Evolutionary conservation across 192 early-diverging fungal genomes (phyloP), one percentile per base, ranked within the genome.

Genomic region (Podila horticola): DNA sequence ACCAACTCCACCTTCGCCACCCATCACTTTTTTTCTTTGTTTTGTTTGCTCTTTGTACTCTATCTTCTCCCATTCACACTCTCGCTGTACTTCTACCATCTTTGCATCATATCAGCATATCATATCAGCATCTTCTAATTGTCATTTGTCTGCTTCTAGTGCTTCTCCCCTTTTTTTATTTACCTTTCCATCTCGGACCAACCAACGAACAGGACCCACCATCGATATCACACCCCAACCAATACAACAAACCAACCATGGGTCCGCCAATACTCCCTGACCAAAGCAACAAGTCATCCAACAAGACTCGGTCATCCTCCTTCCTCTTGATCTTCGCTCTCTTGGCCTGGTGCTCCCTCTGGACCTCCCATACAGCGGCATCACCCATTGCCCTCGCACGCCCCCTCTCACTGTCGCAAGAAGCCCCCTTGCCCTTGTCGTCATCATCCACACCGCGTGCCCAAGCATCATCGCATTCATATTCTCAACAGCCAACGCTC

Each of bases 291-390:
- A 36, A 5, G 7, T 36, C 28, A 19, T 29, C 17, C 62, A 38
- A 45, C 62, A 38, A 59, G 29, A 28, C 29, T 26, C 30, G 22
- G 26, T 1, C 15, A 0, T 24, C 30, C 30, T 45, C 36, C 7
- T 22, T 63, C 20, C 31, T 34, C 30, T 63, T 63, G 33, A 63
- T 63, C 62, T 17, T 63, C 62, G 41, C 62, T 12, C 22, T 63
- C 6, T 38, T 34, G 33, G 20, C n/a, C 36, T 10, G 41, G 4
- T 38, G 30, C 62, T 63, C 33, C 3, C 33, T 33, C 19, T 59
- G 20, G 34, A n/a, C 62, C 19, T 13, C 20, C 33, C 9, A 20
- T 4, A 63, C 34, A 8, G 2, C 52, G 3, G 52, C 52, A 4
- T 55, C 52, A 55, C 52, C 52, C 52, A 26, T 55, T 22, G 11